Conservation (phyloP, 257 asterid species). For the Agastache rugosa region DNA sequence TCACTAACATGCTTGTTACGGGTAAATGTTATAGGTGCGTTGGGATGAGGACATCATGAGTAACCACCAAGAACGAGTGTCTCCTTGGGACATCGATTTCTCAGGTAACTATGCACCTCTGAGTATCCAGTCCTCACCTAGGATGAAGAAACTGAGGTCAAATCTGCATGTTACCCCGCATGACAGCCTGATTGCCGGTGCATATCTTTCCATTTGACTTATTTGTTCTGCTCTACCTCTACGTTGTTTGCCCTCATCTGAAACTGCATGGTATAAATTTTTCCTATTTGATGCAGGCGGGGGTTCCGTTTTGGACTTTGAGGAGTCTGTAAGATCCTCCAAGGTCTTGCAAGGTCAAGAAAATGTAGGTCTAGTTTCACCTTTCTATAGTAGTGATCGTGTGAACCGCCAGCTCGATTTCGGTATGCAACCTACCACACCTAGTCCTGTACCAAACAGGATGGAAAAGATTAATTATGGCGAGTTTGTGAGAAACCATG, state of each 20-base stretch:
- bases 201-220: constrained; percentile 33
- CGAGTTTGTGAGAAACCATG: constrained; percentile 61
- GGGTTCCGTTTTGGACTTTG: constrained; percentile 81
- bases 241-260: constrained; percentile 14
- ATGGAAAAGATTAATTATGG: constrained; percentile 55
- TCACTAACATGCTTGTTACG: constrained; percentile 30
- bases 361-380: constrained; percentile 72
- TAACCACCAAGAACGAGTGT: constrained; percentile 87
- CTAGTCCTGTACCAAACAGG: constrained; percentile 52
- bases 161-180: constrained; percentile 60
- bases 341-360: constrained; percentile 99
- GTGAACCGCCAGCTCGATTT: constrained; percentile 73
- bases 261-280: background rate
- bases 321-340: constrained; percentile 87
- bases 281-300: constrained; percentile 54
- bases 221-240: constrained; percentile 7
- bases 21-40: constrained; percentile 65
- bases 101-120: constrained; percentile 79
- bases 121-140: constrained; percentile 77
- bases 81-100: constrained; percentile 96
- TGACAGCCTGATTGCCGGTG: constrained; percentile 69
- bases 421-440: constrained; percentile 52
- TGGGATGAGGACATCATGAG: constrained; percentile 88
- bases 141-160: constrained; percentile 81
- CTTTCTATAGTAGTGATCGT: constrained; percentile 67